A percentile compares a stretch with the other conserved stretches of the same genome.
Evolutionary conservation across 1,284 basidiomycete genomes (phyloP).

Genomic region (Boletus semigastroideus): DNA sequence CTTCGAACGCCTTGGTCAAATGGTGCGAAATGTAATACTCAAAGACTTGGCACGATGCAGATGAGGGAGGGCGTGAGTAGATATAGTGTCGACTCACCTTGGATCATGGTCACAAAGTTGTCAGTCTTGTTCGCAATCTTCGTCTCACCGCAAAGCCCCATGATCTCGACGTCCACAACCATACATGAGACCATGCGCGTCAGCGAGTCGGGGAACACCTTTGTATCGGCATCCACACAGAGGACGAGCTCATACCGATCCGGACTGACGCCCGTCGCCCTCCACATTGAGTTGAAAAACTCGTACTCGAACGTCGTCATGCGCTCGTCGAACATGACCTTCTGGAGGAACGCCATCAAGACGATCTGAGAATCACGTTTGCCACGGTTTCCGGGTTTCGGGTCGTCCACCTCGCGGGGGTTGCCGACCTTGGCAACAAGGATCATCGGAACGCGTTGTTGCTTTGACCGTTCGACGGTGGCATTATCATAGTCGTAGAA

Average conservation of each 20-base stretch:
- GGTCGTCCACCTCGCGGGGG: slow-evolving; percentile 81
- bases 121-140: slow-evolving; percentile 99
- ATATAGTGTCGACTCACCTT: slow-evolving; percentile 54
- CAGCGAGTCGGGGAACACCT: slow-evolving; percentile 93
- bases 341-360: slow-evolving; percentile 96
- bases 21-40: slow-evolving; percentile 99
- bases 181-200: slow-evolving; percentile 93
- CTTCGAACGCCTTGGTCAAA: slow-evolving; percentile 98
- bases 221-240: slow-evolving; percentile 99
- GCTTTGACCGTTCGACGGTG: slow-evolving; percentile 91
- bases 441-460: slow-evolving; percentile 95
- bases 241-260: slow-evolving; percentile 96
- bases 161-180: slow-evolving; percentile 95
- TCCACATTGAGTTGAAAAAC: slow-evolving; percentile 97
- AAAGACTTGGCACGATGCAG: slow-evolving; percentile 62
- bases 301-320: slow-evolving; percentile 99
- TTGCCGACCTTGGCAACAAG: slow-evolving; percentile 95
- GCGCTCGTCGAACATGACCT: slow-evolving; percentile 98
- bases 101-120: slow-evolving; percentile 98
- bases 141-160: slow-evolving; percentile 99
- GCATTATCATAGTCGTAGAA: slow-evolving; percentile 96
- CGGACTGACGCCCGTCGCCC: slow-evolving; percentile 92
- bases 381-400: slow-evolving; percentile 97
- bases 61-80: slow-evolving; percentile 8
- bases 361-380: slow-evolving; percentile 99